Conservation (phyloP, 2,329 filamentous ascomycete genomes). For the Ceratocystis colombiana region DNA sequence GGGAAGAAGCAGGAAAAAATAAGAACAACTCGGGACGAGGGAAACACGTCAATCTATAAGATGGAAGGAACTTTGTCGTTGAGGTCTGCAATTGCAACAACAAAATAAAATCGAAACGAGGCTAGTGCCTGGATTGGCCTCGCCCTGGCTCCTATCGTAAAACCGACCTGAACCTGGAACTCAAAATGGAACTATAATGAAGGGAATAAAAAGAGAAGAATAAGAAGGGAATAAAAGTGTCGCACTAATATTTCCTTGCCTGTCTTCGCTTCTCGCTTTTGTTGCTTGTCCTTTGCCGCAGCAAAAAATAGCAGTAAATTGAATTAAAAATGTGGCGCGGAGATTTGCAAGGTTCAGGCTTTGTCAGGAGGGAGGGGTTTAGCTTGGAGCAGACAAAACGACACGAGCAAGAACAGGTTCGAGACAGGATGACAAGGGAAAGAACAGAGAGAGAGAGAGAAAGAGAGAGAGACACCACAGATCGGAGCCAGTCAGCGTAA, state of each 20-base stretch:
- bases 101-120: slow-evolving; percentile 23
- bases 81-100: slow-evolving; percentile 18
- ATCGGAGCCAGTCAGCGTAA: not conserved
- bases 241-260: slow-evolving; percentile 14
- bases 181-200: slow-evolving; percentile 21
- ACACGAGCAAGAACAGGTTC: slow-evolving; percentile 1
- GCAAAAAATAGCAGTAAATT: slow-evolving; percentile 14
- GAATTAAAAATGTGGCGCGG: slow-evolving; percentile 12
- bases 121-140: slow-evolving; percentile 23
- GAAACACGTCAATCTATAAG: slow-evolving; percentile 15
- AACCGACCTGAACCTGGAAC: slow-evolving; percentile 25
- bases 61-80: slow-evolving; percentile 18
- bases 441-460: not conserved
- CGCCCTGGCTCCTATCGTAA: slow-evolving; percentile 24
- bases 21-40: slow-evolving; percentile 7
- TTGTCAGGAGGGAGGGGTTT: not conserved
- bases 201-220: not conserved
- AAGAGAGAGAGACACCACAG: not conserved
- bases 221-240: not conserved
- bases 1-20: slow-evolving; percentile 13
- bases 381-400: not conserved
- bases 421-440: slow-evolving; percentile 8
- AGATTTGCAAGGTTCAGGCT: slow-evolving; percentile 7
- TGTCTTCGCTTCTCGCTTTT: slow-evolving; percentile 10
- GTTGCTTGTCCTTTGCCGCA: slow-evolving; percentile 10